Conservation (phyloP, 495 filamentous ascomycete species). For the Aspergillus egyptiacus region DNA sequence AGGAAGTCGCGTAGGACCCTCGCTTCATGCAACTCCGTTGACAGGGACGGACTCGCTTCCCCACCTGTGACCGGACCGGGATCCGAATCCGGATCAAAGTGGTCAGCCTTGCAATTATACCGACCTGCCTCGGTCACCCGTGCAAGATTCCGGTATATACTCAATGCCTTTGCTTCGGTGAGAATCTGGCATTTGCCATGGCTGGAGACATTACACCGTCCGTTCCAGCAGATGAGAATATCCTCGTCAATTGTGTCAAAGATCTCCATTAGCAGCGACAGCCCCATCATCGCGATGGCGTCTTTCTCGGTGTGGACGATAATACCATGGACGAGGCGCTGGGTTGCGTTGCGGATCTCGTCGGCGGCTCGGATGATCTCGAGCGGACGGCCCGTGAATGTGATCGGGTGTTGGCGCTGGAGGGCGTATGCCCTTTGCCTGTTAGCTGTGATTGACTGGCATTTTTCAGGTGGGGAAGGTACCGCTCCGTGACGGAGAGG, state of each 20-base stretch:
- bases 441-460: not conserved
- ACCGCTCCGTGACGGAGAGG: slow-evolving; percentile 56
- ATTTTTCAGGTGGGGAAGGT: not conserved
- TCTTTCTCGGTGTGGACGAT: slow-evolving; percentile 42
- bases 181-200: slow-evolving; percentile 31
- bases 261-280: slow-evolving; percentile 37
- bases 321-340: slow-evolving; percentile 31
- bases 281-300: slow-evolving; percentile 40
- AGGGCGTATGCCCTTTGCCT: slow-evolving; percentile 63
- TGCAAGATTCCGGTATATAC: slow-evolving; percentile 33
- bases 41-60: slow-evolving; percentile 17
- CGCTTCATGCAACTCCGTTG: slow-evolving; percentile 21
- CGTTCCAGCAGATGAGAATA: slow-evolving; percentile 39
- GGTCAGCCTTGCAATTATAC: not conserved
- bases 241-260: slow-evolving; percentile 41
- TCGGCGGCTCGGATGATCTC: slow-evolving; percentile 38
- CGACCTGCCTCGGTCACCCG: slow-evolving; percentile 23
- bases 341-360: slow-evolving; percentile 17
- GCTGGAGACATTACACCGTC: slow-evolving; percentile 27
- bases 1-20: slow-evolving; percentile 37
- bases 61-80: not conserved
- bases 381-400: slow-evolving; percentile 34
- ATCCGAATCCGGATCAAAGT: slow-evolving; percentile 20
- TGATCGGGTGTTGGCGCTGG: slow-evolving; percentile 46
- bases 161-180: slow-evolving; percentile 31